These are phyloP conservation scores for Globisporangium spiculum DNA, from an alignment of 352 stramenopile species.

Conservation along the genomic window DNA sequence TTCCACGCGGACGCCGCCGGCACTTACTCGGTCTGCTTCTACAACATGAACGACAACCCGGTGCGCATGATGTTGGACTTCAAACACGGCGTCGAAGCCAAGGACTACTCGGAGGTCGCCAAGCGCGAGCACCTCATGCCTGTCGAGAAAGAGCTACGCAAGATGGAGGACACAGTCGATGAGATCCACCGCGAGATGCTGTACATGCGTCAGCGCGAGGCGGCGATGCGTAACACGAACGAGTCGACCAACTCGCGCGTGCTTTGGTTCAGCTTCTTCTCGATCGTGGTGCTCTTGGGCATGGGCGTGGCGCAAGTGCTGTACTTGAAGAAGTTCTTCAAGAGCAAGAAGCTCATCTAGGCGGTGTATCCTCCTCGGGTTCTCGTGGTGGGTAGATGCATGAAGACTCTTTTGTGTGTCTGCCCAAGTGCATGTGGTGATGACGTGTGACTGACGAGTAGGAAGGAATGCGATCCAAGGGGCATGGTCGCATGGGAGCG, in stretches of 20 bases:
- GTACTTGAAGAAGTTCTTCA: slow-evolving; percentile 92
- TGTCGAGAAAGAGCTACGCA: slow-evolving; percentile 85
- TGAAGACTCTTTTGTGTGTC: neutral
- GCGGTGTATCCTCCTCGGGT: neutral
- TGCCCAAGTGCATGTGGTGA: neutral
- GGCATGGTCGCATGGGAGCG: neutral
- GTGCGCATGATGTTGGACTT: slow-evolving; percentile 84
- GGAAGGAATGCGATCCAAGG: neutral
- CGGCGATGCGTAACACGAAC: slow-evolving; percentile 87
- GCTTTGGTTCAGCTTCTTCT: slow-evolving; percentile 90
- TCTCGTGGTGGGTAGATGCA: neutral
- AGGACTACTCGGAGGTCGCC: slow-evolving; percentile 87
- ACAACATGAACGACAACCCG: slow-evolving; percentile 73
- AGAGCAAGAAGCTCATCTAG: slow-evolving; percentile 92
- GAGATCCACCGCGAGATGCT: slow-evolving; percentile 90
- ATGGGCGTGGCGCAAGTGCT: slow-evolving; percentile 88
- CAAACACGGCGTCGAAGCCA: slow-evolving; percentile 85
- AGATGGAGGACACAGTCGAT: slow-evolving; percentile 88
- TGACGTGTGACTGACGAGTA: neutral
- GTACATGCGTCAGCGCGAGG: slow-evolving; percentile 88
- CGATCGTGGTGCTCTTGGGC: slow-evolving; percentile 78
- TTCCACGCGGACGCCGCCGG: slow-evolving; percentile 70
- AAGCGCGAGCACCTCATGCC: slow-evolving; percentile 89
- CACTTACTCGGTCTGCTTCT: slow-evolving; percentile 80
- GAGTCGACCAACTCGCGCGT: slow-evolving; percentile 88